Conservation (phyloP, 179 eudicot species). For the Corrigiola litoralis region DNA sequence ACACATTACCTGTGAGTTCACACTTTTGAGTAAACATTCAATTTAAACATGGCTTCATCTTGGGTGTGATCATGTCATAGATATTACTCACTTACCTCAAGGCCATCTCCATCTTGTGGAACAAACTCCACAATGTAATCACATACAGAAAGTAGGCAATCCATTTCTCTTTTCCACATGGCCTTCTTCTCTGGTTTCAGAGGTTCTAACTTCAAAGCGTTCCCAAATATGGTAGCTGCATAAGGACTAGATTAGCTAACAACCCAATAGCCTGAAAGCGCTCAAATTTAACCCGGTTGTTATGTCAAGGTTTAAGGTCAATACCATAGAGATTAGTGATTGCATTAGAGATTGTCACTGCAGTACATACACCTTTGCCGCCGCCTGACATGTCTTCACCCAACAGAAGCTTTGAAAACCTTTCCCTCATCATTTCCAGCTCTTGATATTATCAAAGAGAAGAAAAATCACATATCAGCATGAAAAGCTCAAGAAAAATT, state of each 20-base stretch:
- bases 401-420: constrained; percentile 85
- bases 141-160: constrained; percentile 79
- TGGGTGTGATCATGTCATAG: neutral
- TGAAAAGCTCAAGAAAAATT: neutral
- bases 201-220: constrained; percentile 75
- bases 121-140: constrained; percentile 76
- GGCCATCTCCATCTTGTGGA: constrained; percentile 54
- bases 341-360: constrained; percentile 85
- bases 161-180: constrained; percentile 97
- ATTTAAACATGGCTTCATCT: neutral
- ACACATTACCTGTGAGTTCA: constrained; percentile 50
- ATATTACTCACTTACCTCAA: constrained; percentile 40
- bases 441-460: constrained; percentile 31
- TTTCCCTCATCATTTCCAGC: constrained; percentile 86
- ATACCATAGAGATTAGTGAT: constrained; percentile 95
- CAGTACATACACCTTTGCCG: constrained; percentile 86
- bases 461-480: neutral
- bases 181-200: constrained; percentile 62
- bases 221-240: constrained; percentile 87
- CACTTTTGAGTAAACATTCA: neutral
- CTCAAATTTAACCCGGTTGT: neutral
- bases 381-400: constrained; percentile 99
- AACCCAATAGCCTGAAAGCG: neutral
- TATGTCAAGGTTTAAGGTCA: neutral
- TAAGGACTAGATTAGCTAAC: neutral